A percentile compares a stretch with the other conserved stretches of the same genome.
Evolutionary conservation across 2,329 filamentous ascomycete genomes (phyloP).

Genomic region (Hymenoscyphus infarciens): DNA sequence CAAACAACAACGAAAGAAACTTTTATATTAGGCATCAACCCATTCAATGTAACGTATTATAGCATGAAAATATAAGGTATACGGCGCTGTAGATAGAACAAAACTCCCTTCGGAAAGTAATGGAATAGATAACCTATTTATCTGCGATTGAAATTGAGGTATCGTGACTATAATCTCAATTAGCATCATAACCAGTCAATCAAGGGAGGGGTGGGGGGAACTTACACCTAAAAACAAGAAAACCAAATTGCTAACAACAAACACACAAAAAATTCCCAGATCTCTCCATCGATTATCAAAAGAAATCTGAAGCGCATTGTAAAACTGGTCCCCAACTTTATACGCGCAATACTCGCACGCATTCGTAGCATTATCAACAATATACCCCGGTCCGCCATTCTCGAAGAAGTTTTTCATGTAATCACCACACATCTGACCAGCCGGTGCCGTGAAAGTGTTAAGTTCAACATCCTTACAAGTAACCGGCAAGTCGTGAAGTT

Average conservation of each 20-base stretch:
- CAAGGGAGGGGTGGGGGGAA: too few relatives aligned
- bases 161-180: too few relatives aligned
- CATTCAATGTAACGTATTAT: background rate
- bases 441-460: slow-evolving; percentile 65
- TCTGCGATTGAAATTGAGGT: slow-evolving; percentile 45
- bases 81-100: background rate
- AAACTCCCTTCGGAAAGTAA: too few relatives aligned
- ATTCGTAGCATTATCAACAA: slow-evolving; percentile 61
- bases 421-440: slow-evolving; percentile 63
- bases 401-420: slow-evolving; percentile 74
- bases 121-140: slow-evolving; percentile 20
- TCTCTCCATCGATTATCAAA: slow-evolving; percentile 77
- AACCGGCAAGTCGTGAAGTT: slow-evolving; percentile 64
- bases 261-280: slow-evolving; percentile 72
- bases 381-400: slow-evolving; percentile 65
- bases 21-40: background rate
- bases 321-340: slow-evolving; percentile 78
- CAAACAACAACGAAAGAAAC: too few relatives aligned
- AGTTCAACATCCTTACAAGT: slow-evolving; percentile 58
- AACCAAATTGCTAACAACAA: slow-evolving; percentile 73
- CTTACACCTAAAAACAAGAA: slow-evolving; percentile 50
- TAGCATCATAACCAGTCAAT: too few relatives aligned
- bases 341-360: slow-evolving; percentile 80
- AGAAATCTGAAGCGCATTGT: slow-evolving; percentile 59
- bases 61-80: background rate